phyloP scores from a whole-genome alignment of 345 rosid species.

The Gossypium thurberi region DNA sequence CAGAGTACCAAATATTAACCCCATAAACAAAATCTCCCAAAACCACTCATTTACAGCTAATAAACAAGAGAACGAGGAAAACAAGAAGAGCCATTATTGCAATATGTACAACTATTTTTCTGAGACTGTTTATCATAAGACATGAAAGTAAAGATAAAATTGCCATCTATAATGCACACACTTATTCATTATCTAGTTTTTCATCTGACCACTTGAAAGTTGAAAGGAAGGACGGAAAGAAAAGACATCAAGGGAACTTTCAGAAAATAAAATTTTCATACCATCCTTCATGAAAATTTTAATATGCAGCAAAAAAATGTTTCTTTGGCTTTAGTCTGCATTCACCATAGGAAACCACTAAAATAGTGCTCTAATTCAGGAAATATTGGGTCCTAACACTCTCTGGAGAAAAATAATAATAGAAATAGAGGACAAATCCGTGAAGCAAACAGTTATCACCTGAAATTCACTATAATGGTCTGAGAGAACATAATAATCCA shows the following conservation, averaged over 20 bases:
- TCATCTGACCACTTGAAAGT: neutral
- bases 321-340: neutral
- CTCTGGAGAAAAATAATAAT: neutral
- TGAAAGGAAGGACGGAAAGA: neutral
- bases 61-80: neutral
- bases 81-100: neutral
- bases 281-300: neutral
- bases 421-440: neutral
- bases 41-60: neutral
- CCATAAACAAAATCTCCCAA: neutral
- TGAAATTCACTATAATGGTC: neutral
- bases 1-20: too few species aligned
- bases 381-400: neutral
- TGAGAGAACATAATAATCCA: neutral
- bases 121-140: neutral
- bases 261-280: neutral
- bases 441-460: neutral
- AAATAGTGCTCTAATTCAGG: neutral
- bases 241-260: neutral
- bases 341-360: slow-evolving; percentile 1
- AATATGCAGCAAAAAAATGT: neutral
- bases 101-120: too few species aligned
- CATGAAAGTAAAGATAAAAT: neutral
- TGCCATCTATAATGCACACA: neutral
- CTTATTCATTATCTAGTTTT: too few species aligned